Base-by-base conservation (phyloP, 257 asterid species). In the Solanum clarkiae region DNA sequence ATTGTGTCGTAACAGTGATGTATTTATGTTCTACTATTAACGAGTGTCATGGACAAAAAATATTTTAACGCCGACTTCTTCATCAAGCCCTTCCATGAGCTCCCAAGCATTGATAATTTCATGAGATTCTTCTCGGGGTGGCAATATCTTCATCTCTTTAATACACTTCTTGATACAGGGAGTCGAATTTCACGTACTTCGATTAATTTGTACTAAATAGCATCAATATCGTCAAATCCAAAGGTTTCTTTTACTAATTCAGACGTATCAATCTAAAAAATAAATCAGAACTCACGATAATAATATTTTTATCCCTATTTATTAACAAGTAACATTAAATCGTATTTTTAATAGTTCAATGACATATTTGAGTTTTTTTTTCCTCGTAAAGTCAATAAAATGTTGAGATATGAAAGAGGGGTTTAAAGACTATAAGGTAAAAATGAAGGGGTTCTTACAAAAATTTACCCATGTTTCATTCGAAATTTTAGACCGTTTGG, bases 41-140 rank as follows among this genome's bases (percentile, higher is more conserved):
- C 56, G 6, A 12, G 56, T 9, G 17, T 3, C 56, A 53, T 4
- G 56, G 8, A 36, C 42, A 36, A 36, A 36, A 3, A 36, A 36
- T 36, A 32, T 36, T 36, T 4, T 36, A 36, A 83, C 86, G 5
- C 80, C 56, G 32, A 86, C 86, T 82, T 88, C 91, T 80, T 95
- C 97, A 79, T 96, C 98, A 17, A 95, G 96, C 6, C 94, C 98
- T 82, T 92, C 93, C 99, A 96, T 96, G 3, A 96, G 93, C 88
- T 95, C 99, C 98, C 98, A 96, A 65, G 97, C 89, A 45, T 95
- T 93, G 24, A 96, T 95, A 24, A 92, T 89, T 92, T 96, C 98
- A 4, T 91, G 60, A 2, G 96, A 91, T 87, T 89, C 92, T 4
- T 89, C 92, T 0, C 90, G 86, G 7, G 86, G 45, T 40, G 94